Percentiles rank a stretch among this genome's conserved stretches.
Evolutionary conservation across 1,284 basidiomycete species (phyloP).

Genomic region (Pascua sp.): DNA sequence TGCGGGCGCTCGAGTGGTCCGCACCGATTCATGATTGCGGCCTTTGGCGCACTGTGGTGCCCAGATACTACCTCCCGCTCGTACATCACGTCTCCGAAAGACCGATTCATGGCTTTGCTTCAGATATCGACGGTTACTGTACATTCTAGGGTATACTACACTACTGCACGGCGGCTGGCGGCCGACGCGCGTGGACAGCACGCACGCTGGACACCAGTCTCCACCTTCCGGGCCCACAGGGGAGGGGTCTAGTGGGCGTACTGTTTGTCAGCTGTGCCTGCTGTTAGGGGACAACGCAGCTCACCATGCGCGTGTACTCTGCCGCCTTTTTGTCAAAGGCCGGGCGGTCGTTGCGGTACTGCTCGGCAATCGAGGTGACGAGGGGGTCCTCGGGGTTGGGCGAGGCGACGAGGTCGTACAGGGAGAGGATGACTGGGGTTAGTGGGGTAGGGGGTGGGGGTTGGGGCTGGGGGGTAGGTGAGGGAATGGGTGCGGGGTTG

Average conservation of each 20-base stretch:
- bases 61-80: too few species aligned
- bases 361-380: slow-evolving; percentile 52
- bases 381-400: slow-evolving; percentile 87
- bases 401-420: slow-evolving; percentile 81
- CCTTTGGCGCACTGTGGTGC: too few species aligned
- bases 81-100: too few species aligned
- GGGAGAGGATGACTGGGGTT: slow-evolving; percentile 64
- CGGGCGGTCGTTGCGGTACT: slow-evolving; percentile 39
- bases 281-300: neutral
- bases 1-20: too few species aligned
- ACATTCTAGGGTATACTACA: too few species aligned
- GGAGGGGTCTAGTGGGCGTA: slow-evolving; percentile 6
- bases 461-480: too few species aligned
- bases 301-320: slow-evolving; percentile 43
- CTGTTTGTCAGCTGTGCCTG: slow-evolving; percentile 5
- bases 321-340: slow-evolving; percentile 43
- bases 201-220: neutral
- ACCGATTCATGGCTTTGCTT: too few species aligned
- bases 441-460: too few species aligned
- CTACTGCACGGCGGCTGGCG: too few species aligned
- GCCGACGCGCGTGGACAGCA: neutral
- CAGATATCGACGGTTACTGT: too few species aligned
- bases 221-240: neutral
- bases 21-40: too few species aligned
- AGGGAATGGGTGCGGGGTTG: too few species aligned